Base-by-base conservation (phyloP, 306 rosid species). In the Quercus bicolor region DNA sequence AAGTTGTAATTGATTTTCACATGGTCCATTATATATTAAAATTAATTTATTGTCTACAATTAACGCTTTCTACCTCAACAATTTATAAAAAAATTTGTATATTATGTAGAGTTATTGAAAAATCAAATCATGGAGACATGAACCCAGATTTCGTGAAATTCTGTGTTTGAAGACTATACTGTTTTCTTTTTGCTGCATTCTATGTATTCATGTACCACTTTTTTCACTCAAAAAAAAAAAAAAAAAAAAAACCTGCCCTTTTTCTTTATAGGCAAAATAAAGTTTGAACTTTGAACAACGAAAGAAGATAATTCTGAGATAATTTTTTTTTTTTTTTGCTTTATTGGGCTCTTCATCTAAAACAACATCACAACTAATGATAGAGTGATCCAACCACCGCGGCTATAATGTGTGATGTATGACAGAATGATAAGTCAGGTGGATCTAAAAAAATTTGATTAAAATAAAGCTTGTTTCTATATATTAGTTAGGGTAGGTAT, bases 361-460 rank as follows among this genome's bases (percentile, higher is more conserved):
- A 68, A 66, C 4, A 55, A 77, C 29, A 20, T 33, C 48, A 61
- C 59, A 80, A 26, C 55, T 68, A 66, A 31, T 76, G 69, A 75
- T 31, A 56, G 43, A 79, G 68, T 55, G 70, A 24, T 31, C 77
- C 73, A 72, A 54, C 82, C 66, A 20, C 56, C 56, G 43, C 21
- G 13, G 4, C 48, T 11, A 73, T 6, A 70, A 43, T 18, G 64
- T 68, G n/a, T 18, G 18, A 21, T 48, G 24, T 51, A 61, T 48
- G 53, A 48, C 53, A 48, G 53, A 48, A 48, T 48, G 53, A 48
- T 12, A 11, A 48, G 16, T 48, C 53, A 48, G 1, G 53, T 48
- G 16, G 16, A 48, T 48, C 53, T 48, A 48, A 48, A 48, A 48
- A 48, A 13, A 10, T 12, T 48, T 48, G 53, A 12, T 3, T 48